Percentiles rank a stretch among this genome's conserved stretches.
Conservation (phyloP, 805 yeast species). For the Saturnispora bothae region DNA sequence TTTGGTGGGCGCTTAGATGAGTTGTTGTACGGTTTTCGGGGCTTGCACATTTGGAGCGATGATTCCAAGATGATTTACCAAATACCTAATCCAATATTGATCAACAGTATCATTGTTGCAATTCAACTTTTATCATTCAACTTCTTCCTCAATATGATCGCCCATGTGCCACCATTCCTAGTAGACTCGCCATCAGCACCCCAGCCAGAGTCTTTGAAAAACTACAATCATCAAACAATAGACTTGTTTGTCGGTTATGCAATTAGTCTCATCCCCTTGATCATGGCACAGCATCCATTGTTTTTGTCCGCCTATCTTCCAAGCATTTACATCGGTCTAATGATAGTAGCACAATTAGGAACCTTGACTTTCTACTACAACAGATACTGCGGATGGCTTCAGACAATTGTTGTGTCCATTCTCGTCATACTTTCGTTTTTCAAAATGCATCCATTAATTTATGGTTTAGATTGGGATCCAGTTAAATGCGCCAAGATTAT, state of each 20-base stretch:
- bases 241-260: constrained; percentile 47
- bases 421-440: constrained; percentile 23
- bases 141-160: too few relatives aligned
- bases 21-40: constrained; percentile 54
- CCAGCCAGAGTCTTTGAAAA: too few relatives aligned
- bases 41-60: constrained; percentile 47
- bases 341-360: constrained; percentile 34
- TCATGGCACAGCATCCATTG: constrained; percentile 29
- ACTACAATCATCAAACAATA: constrained; percentile 19
- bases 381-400: constrained; percentile 19
- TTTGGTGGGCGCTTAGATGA: constrained; percentile 30
- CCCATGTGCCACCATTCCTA: too few relatives aligned
- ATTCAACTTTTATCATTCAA: too few relatives aligned
- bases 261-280: constrained; percentile 48
- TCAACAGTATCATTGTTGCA: constrained; percentile 34
- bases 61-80: constrained; percentile 36
- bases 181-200: too few relatives aligned
- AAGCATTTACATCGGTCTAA: constrained; percentile 38
- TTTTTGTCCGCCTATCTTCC: constrained; percentile 40
- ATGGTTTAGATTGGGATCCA: constrained; percentile 37
- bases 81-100: constrained; percentile 54
- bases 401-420: constrained; percentile 17
- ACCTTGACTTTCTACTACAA: constrained; percentile 30
- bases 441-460: constrained; percentile 32
- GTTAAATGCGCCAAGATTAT: constrained; percentile 27